phyloP scores from a whole-genome alignment of 1,284 basidiomycete species.

The Coniferiporia sulphurascens region DNA sequence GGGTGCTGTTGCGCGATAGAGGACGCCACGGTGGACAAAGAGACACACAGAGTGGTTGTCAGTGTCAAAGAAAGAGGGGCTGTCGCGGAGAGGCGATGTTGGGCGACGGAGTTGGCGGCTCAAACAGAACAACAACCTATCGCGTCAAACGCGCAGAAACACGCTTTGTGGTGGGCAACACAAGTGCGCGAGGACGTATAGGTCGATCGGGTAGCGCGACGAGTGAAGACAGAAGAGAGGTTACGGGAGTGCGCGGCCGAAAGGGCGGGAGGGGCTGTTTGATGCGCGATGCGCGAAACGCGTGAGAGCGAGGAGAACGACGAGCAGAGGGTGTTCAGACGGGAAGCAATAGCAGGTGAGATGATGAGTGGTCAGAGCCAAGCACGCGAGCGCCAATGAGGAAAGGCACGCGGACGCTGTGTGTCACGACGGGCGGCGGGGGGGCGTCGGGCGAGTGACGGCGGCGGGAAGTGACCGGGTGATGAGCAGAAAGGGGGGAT shows the following conservation, averaged over 20 bases:
- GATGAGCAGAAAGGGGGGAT: constrained; percentile 7
- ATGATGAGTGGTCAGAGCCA: not conserved
- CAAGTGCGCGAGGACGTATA: not conserved
- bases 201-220: not conserved
- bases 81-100: constrained; percentile 15
- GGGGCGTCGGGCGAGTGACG: not conserved
- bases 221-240: not conserved
- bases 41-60: constrained; percentile 13
- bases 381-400: not conserved
- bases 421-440: constrained; percentile 2
- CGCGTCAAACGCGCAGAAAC: constrained; percentile 14
- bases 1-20: constrained; percentile 29
- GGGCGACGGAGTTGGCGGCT: constrained; percentile 11
- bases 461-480: not conserved
- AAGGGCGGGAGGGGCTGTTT: constrained; percentile 24
- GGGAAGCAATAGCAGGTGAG: constrained; percentile 13
- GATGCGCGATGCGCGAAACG: constrained; percentile 21
- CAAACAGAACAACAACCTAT: constrained; percentile 2
- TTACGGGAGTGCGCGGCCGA: constrained; percentile 19
- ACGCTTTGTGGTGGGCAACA: constrained; percentile 8
- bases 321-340: constrained; percentile 19
- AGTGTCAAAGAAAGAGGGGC: not conserved
- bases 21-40: constrained; percentile 19
- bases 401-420: constrained; percentile 2
- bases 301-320: constrained; percentile 26